phyloP scores from a whole-genome alignment of 2,329 filamentous ascomycete genomes.

The Passalora sequoiae region DNA sequence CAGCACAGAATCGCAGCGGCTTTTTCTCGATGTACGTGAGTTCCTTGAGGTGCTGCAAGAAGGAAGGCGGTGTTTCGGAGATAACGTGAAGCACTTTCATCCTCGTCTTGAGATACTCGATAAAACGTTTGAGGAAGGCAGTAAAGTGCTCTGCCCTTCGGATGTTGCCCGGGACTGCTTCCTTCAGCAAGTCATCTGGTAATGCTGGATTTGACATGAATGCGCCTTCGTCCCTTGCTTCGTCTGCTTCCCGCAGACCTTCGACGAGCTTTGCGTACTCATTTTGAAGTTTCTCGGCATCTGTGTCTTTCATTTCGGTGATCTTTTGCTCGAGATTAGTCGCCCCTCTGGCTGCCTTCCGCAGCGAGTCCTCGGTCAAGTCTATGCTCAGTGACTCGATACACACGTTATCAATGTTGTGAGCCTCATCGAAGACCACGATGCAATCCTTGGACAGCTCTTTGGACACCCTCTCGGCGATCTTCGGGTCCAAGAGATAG shows the following conservation, averaged over 20 bases:
- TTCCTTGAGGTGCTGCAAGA: constrained; percentile 86
- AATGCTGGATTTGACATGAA: constrained; percentile 97
- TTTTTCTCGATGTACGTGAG: constrained; percentile 98
- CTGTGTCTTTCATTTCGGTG: constrained; percentile 88
- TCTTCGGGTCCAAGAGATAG: constrained; percentile 95
- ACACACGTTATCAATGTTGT: constrained; percentile 99
- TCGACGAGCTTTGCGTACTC: constrained; percentile 96
- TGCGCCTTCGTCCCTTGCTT: constrained; percentile 84
- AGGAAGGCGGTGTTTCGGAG: constrained; percentile 91
- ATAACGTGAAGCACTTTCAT: constrained; percentile 99
- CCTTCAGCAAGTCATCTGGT: constrained; percentile 88
- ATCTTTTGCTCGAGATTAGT: constrained; percentile 88
- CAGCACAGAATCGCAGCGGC: constrained; percentile 87
- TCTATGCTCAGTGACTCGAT: constrained; percentile 97
- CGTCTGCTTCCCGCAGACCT: constrained; percentile 79
- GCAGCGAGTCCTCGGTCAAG: constrained; percentile 87
- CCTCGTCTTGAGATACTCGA: constrained; percentile 89
- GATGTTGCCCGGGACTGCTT: constrained; percentile 95
- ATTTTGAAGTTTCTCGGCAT: constrained; percentile 87
- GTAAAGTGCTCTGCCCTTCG: constrained; percentile 93
- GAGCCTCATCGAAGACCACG: constrained; percentile 95
- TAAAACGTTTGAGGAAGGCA: constrained; percentile 89
- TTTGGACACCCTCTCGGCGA: constrained; percentile 88
- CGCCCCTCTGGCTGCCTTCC: constrained; percentile 84
- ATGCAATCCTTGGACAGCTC: constrained; percentile 98